Conservation (phyloP, 2,329 filamentous ascomycete species). For the Fusarium dlaminii region DNA sequence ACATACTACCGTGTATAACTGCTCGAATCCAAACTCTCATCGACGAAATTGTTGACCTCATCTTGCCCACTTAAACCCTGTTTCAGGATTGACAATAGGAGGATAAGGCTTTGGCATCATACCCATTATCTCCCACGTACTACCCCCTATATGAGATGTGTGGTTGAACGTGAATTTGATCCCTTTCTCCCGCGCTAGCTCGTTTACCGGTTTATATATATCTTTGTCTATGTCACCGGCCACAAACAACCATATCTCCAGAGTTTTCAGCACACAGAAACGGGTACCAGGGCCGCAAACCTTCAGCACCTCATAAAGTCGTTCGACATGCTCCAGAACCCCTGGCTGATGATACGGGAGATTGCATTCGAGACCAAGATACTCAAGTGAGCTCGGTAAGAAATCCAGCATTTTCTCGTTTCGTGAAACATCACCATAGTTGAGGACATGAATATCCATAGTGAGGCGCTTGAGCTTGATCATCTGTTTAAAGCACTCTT, state of each 20-base stretch:
- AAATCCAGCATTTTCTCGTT: background rate
- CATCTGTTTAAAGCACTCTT: background rate
- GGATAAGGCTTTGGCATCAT: background rate
- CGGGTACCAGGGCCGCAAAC: background rate
- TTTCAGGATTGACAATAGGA: background rate
- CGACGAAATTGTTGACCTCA: too few relatives aligned
- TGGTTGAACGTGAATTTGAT: background rate
- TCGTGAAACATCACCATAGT: fast-evolving
- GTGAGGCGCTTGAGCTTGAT: background rate
- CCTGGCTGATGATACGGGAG: background rate
- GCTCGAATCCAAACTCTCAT: background rate
- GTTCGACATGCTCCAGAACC: fast-evolving
- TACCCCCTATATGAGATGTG: too few relatives aligned
- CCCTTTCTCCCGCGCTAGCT: background rate
- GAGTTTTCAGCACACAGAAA: background rate
- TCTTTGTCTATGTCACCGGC: fast-evolving
- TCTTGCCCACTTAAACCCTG: background rate
- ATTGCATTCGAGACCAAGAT: background rate
- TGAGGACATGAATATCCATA: background rate
- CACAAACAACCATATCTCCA: background rate
- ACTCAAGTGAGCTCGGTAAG: background rate
- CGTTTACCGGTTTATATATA: fast-evolving
- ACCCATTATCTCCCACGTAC: background rate
- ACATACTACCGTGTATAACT: background rate
- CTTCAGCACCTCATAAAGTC: background rate